Base-by-base conservation (phyloP, 148 eudicot species). In the Arctostaphylos glauca region DNA sequence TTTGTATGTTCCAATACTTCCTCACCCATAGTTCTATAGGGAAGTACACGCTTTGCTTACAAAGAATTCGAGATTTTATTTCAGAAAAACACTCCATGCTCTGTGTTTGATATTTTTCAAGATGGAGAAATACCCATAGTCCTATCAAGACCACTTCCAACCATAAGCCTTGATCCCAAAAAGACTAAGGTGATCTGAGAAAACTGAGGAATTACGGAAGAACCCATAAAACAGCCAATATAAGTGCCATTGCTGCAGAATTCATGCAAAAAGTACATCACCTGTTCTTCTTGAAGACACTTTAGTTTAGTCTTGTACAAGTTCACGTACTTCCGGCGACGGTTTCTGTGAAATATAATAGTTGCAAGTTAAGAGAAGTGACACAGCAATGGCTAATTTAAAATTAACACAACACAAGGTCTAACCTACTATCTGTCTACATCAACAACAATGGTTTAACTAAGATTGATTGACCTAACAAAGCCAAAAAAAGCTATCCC, bases 211-310 rank as follows among this genome's bases (percentile, higher is more conserved):
- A 38, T 43, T 41, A 43, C 6, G n/a, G 14, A 70, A 41, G n/a
- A 43, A 3, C 38, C 14, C 2, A 43, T 16, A 70, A 43, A 25
- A 66, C 31, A 66, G 71, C 25, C 43, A 66, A 66, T 23, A 59
- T 59, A n/a, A 60, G 43, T 66, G 44, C 0, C 60, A 78, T 14
- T 43, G 77, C 4, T 41, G 50, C 15, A 74, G 64, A 48, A 76
- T 79, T 80, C 25, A 46, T 64, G 31, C 5, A 52, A 46, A 84
- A 82, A 76, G 44, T 84, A 47, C 50, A 84, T 87, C 74, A 96
- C 98, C 98, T 93, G 95, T 49, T 96, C 98, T 82, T 90, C 87
- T 43, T 84, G 92, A 85, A 96, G 98, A 77, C 93, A 90, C 87
- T 89, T 85, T 87, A 96, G 85, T 84, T 96, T 96, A 41, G 81